Evolutionary conservation across 2,329 filamentous ascomycete genomes (phyloP).

Genomic region (Pleurostoma richardsiae): DNA sequence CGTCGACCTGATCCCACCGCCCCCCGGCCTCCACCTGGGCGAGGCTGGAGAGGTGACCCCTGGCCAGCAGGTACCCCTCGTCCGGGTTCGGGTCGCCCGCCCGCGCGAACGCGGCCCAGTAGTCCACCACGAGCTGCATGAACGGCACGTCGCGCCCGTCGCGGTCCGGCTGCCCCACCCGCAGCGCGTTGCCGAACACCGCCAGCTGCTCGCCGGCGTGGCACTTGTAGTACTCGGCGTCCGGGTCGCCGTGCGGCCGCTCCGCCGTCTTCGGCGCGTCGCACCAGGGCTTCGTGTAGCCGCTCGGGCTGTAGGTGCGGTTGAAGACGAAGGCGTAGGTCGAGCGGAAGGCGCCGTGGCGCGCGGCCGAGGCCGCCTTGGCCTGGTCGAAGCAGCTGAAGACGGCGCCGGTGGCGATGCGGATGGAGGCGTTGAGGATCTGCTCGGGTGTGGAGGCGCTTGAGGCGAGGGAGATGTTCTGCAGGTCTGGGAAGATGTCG

Average conservation of each 20-base stretch:
- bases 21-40: slow-evolving; percentile 18
- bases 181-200: slow-evolving; percentile 27
- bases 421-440: slow-evolving; percentile 25
- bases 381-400: slow-evolving; percentile 29
- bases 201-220: slow-evolving; percentile 31
- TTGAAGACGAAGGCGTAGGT: slow-evolving; percentile 18
- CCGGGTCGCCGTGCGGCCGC: slow-evolving; percentile 25
- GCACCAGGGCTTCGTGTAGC: slow-evolving; percentile 23
- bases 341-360: slow-evolving; percentile 20
- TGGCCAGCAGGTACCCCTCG: slow-evolving; percentile 18
- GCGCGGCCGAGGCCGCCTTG: slow-evolving; percentile 26
- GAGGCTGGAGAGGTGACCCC: slow-evolving; percentile 21
- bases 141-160: slow-evolving; percentile 28
- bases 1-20: slow-evolving; percentile 18
- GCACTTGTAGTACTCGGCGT: slow-evolving; percentile 34
- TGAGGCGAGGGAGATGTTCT: slow-evolving; percentile 7
- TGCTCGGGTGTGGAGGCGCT: slow-evolving; percentile 7
- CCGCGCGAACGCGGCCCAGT: slow-evolving; percentile 27
- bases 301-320: slow-evolving; percentile 4
- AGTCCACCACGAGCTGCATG: slow-evolving; percentile 24
- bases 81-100: slow-evolving; percentile 24
- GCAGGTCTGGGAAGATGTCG: slow-evolving; percentile 5
- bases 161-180: slow-evolving; percentile 23
- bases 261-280: slow-evolving; percentile 16
- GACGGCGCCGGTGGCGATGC: slow-evolving; percentile 21